Conservation (phyloP, 192 early-diverging fungal genomes). For the Dissophora globulifera region DNA sequence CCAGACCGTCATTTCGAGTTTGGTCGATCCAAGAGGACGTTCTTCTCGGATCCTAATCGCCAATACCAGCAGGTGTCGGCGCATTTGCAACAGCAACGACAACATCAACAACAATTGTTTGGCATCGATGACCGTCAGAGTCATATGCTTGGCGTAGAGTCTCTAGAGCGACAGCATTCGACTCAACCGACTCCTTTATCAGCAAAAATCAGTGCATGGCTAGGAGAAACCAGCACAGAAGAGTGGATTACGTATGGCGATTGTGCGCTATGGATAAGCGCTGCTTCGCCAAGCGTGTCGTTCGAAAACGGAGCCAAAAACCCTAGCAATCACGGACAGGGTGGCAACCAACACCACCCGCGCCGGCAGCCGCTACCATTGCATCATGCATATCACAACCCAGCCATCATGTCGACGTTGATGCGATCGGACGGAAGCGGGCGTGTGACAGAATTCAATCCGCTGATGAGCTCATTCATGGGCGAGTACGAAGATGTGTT, state of each 20-base stretch:
- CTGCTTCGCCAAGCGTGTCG: constrained; percentile 17
- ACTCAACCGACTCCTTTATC: not conserved
- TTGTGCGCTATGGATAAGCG: constrained; percentile 41
- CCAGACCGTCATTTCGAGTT: constrained; percentile 28
- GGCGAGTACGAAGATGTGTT: constrained; percentile 22
- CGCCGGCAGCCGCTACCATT: constrained; percentile 11
- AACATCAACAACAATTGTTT: not conserved
- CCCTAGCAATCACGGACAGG: not conserved
- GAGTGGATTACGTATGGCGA: constrained; percentile 42
- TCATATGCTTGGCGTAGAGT: not conserved
- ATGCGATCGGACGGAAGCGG: not conserved
- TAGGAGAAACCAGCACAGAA: constrained; percentile 43
- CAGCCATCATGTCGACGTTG: not conserved
- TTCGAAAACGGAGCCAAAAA: constrained; percentile 21
- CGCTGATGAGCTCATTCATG: not conserved
- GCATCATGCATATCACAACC: constrained; percentile 20
- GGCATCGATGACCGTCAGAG: not conserved
- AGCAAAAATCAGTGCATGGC: constrained; percentile 39
- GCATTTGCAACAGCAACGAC: constrained; percentile 1
- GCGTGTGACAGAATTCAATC: not conserved
- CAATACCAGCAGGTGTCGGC: not conserved
- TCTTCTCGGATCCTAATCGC: constrained; percentile 19
- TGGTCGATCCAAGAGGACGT: constrained; percentile 23
- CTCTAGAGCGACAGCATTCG: not conserved
- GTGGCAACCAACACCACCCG: constrained; percentile 5